Base-by-base conservation (phyloP, 139 green algal genomes). In the Chlorella ohadii region DNA sequence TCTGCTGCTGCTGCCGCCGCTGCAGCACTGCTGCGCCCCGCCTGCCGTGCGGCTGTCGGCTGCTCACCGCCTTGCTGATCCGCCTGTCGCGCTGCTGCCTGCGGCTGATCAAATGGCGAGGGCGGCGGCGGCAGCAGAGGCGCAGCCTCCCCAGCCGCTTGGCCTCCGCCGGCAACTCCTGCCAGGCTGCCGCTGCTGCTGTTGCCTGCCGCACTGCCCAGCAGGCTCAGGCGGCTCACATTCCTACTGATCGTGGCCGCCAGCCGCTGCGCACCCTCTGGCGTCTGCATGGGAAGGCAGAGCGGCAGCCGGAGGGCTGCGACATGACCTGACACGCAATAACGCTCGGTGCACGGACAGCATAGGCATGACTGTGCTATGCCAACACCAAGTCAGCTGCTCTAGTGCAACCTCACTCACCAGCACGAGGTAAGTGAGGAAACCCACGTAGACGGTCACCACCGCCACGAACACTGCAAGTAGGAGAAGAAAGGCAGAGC, bases 401-500 rank as follows among this genome's bases (percentile, higher is more conserved):
- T n/a, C n/a, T n/a, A n/a, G n/a, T 51, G 44, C 44, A 51, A 16
- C 7, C 44, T 59, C 6, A 59, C 51, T 59, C 51, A 59, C 51
- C 51, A 73, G 15, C 16, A 82, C 41, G 4, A 82, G 77, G 39
- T 82, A 82, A 4, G n/a, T 16, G 3, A 82, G 59, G 61, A 82
- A 73, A n/a, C 77, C 77, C 3, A 82, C 38, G 5, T 82, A 82
- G 2, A 28, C 19, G 27, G 61, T 19, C 15, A 73, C 77, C 12
- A n/a, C 63, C 2, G 36, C 4, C 38, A 41, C 72, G n/a, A 82
- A 82, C 16, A 59, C 61, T 72, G 77, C 61, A 47, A 38, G 36
- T 22, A 7, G 55, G 33, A 47, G 12, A 33, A 12, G 3, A 28
- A 11, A 51, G 36, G 31, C 5, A 41, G 13, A 56, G 68, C 36